Conservation (phyloP, 257 asterid genomes). For the Hygrophila difformis region DNA sequence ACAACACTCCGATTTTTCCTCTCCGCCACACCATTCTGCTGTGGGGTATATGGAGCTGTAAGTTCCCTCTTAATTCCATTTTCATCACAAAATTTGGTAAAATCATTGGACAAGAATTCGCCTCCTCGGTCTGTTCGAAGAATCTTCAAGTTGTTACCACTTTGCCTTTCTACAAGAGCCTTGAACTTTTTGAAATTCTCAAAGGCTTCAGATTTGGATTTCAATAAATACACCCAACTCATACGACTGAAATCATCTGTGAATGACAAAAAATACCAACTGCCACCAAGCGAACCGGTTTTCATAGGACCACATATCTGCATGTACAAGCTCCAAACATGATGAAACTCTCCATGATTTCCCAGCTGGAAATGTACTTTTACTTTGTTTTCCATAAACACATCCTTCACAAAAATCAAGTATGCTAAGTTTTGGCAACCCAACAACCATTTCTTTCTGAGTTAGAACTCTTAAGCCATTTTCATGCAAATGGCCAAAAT, state of each 20-base stretch:
- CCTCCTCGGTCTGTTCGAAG: background rate
- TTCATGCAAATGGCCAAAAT: conserved; percentile 6
- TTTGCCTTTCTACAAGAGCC: background rate
- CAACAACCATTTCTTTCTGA: conserved; percentile 1
- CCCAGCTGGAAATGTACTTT: no score
- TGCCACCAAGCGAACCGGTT: background rate
- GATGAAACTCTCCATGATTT: no score
- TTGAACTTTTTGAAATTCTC: conserved; percentile 6
- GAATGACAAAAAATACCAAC: background rate
- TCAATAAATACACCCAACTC: conserved; percentile 7
- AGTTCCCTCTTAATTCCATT: background rate
- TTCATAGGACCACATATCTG: conserved; percentile 2
- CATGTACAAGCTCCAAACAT: no score
- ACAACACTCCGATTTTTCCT: background rate
- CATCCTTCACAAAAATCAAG: no score
- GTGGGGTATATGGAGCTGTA: background rate
- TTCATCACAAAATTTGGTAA: background rate
- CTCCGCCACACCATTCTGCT: background rate
- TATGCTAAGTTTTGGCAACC: background rate
- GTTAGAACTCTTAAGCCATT: conserved; percentile 2
- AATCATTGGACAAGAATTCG: background rate
- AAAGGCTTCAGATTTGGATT: conserved; percentile 3
- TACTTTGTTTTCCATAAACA: no score
- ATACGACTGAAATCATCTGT: conserved; percentile 2
- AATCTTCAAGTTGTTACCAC: background rate